Evolutionary conservation across 2,329 filamentous ascomycete genomes (phyloP).

Genomic region (Aspergillus jensenii): DNA sequence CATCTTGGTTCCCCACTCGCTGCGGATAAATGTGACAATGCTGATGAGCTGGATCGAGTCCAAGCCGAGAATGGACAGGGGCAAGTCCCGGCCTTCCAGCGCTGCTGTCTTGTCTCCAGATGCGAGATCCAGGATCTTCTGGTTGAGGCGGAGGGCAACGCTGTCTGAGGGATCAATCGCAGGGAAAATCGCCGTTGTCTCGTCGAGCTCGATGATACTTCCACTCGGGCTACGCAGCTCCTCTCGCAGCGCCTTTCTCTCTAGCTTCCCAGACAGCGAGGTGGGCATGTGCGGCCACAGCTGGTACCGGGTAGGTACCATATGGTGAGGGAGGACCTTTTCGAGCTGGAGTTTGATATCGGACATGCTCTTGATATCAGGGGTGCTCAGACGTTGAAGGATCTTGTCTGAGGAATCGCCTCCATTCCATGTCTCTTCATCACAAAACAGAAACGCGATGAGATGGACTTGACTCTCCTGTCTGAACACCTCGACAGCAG

Average conservation of each 20-base stretch:
- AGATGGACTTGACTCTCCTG: not conserved
- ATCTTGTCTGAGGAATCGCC: not conserved
- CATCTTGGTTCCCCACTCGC: not conserved
- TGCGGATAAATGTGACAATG: not conserved
- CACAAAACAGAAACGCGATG: not conserved
- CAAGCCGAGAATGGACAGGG: not conserved
- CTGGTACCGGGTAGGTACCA: not conserved
- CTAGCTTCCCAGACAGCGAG: not conserved
- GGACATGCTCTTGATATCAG: not conserved
- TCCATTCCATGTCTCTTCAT: not conserved
- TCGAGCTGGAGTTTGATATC: not conserved
- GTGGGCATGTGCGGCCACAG: not conserved
- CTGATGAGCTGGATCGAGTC: not conserved
- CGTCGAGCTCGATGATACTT: not conserved
- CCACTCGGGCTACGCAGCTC: not conserved
- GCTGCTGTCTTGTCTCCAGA: not conserved
- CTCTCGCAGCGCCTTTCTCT: not conserved
- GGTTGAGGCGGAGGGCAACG: not conserved
- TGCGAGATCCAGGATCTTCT: not conserved
- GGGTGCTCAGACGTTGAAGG: not conserved
- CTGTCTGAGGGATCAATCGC: not conserved
- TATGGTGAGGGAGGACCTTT: not conserved
- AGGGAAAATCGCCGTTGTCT: not conserved
- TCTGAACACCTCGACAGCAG: not conserved
- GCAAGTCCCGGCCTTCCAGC: not conserved